These are phyloP conservation scores for Penicillium chermesinum DNA, from an alignment of 495 filamentous ascomycete genomes.

Conservation along the genomic window DNA sequence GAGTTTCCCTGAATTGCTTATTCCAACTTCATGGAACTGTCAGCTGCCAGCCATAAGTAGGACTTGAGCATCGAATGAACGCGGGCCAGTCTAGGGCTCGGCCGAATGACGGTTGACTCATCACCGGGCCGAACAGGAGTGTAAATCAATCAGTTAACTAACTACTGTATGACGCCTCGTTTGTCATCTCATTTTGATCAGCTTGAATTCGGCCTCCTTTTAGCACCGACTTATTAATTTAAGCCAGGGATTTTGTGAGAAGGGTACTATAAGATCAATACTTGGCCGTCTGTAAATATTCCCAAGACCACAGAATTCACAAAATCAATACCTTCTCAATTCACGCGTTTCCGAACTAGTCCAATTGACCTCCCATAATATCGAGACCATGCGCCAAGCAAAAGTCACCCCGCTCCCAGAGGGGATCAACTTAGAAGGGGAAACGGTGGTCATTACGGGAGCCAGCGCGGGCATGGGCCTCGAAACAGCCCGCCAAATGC, in stretches of 20 bases:
- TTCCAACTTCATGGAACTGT: not conserved
- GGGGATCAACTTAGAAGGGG: conserved; percentile 16
- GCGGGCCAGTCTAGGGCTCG: not conserved
- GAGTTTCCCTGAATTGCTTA: not conserved
- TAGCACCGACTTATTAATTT: too few species aligned
- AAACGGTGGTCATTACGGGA: conserved; percentile 21
- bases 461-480: conserved; percentile 20
- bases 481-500: conserved; percentile 14
- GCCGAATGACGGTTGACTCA: not conserved
- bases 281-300: too few species aligned
- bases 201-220: too few species aligned
- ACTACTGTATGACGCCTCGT: too few species aligned
- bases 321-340: not conserved
- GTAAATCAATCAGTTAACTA: too few species aligned
- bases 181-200: too few species aligned
- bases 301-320: too few species aligned
- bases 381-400: not conserved
- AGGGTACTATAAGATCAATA: too few species aligned
- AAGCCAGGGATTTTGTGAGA: too few species aligned
- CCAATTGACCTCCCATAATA: not conserved
- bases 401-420: conserved; percentile 7
- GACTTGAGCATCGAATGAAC: not conserved
- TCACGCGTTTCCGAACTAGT: not conserved
- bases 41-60: not conserved
- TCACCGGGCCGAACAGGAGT: not conserved